Conservation (phyloP, 2,329 filamentous ascomycete species). For the Aschersonia sp. region DNA sequence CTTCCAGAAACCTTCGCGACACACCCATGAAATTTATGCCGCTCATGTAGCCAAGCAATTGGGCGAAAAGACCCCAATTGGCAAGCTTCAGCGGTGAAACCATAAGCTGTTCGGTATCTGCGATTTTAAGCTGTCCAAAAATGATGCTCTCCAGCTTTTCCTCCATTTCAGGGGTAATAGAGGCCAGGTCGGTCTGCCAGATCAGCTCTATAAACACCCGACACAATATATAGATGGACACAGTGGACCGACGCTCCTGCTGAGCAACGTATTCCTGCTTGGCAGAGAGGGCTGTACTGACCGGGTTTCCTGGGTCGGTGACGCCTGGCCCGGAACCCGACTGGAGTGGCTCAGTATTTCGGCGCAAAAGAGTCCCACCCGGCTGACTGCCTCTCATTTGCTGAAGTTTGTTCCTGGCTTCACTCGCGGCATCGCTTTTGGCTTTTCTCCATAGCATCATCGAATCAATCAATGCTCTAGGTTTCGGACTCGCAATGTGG, state of each 20-base stretch:
- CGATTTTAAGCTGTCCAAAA: slow-evolving; percentile 83
- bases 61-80: slow-evolving; percentile 91
- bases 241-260: slow-evolving; percentile 77
- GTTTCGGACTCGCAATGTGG: slow-evolving; percentile 86
- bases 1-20: slow-evolving; percentile 63
- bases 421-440: slow-evolving; percentile 78
- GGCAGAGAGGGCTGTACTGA: slow-evolving; percentile 25
- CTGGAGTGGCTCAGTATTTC: slow-evolving; percentile 61
- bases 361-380: slow-evolving; percentile 41
- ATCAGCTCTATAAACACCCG: slow-evolving; percentile 90
- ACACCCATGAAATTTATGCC: slow-evolving; percentile 80
- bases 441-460: slow-evolving; percentile 97
- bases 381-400: slow-evolving; percentile 28
- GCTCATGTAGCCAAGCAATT: slow-evolving; percentile 92
- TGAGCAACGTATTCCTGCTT: slow-evolving; percentile 61
- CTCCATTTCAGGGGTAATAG: slow-evolving; percentile 81
- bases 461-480: slow-evolving; percentile 87
- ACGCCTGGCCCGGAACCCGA: slow-evolving; percentile 14
- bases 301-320: slow-evolving; percentile 16
- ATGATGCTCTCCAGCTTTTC: slow-evolving; percentile 91
- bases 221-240: slow-evolving; percentile 92
- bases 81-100: slow-evolving; percentile 73
- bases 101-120: slow-evolving; percentile 67
- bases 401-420: slow-evolving; percentile 45
- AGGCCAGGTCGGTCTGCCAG: slow-evolving; percentile 68